phyloP scores from a whole-genome alignment of 768 basidiomycete species.

The Mrakia gelida region DNA sequence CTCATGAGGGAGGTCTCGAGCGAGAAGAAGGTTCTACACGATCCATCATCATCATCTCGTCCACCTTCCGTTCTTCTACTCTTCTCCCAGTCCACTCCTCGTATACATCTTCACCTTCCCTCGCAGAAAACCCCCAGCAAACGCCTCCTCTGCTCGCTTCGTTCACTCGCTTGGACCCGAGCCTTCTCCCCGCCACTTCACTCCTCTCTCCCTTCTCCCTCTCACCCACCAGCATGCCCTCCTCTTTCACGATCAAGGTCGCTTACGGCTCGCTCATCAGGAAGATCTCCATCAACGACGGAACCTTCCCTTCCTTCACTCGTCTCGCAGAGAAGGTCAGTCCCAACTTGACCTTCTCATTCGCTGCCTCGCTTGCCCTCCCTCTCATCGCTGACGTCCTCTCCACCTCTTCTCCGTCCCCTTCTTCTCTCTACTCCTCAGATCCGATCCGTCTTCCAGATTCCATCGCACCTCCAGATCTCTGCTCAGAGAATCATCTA shows the following conservation, averaged over 20 bases:
- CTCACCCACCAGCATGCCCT: constrained; percentile 7
- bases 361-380: neutral
- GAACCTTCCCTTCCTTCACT: constrained; percentile 11
- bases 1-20: neutral
- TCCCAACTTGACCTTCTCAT: neutral
- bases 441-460: constrained; percentile 17
- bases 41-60: neutral
- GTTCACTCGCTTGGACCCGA: neutral
- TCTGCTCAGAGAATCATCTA: constrained; percentile 5
- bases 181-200: neutral
- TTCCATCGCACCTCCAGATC: neutral
- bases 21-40: neutral
- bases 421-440: neutral
- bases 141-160: neutral
- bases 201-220: neutral
- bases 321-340: constrained; percentile 13
- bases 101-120: neutral
- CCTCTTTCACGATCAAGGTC: constrained; percentile 26
- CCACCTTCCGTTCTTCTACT: neutral
- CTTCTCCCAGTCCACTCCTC: no score
- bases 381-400: neutral
- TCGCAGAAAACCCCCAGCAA: neutral
- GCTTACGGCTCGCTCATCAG: neutral
- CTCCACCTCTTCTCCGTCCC: neutral
- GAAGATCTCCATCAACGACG: constrained; percentile 24